phyloP scores from a whole-genome alignment of 352 stramenopile genomes.

The Globisporangium canariense region DNA sequence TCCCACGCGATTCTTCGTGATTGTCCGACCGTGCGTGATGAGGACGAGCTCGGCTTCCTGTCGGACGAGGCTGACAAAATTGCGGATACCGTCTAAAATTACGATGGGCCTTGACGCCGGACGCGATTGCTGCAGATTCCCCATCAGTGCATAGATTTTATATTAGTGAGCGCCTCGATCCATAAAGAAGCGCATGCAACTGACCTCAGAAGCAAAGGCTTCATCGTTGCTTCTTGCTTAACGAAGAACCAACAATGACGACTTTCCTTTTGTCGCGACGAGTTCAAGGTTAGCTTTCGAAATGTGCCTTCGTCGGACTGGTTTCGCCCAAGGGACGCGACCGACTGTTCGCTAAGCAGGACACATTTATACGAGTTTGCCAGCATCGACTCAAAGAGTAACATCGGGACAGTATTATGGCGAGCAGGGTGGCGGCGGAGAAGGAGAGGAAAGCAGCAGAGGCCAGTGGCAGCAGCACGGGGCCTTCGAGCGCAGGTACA shows the following conservation, averaged over 20 bases:
- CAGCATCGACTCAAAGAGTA: too few relatives aligned
- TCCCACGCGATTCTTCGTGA: slow-evolving; percentile 80
- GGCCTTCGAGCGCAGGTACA: slow-evolving; percentile 25
- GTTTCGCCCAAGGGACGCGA: too few relatives aligned
- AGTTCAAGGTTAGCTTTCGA: background rate
- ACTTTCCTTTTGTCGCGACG: background rate
- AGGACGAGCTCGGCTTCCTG: slow-evolving; percentile 82
- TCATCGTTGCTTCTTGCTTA: background rate
- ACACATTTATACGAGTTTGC: background rate
- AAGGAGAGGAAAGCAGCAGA: slow-evolving; percentile 9
- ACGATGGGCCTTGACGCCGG: background rate
- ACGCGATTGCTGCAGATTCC: background rate
- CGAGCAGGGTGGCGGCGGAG: slow-evolving; percentile 2
- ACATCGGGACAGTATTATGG: background rate
- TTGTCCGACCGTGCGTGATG: slow-evolving; percentile 64
- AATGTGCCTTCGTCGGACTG: background rate
- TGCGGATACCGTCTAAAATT: slow-evolving; percentile 61
- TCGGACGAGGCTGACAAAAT: slow-evolving; percentile 61
- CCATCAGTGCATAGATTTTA: slow-evolving; percentile 13
- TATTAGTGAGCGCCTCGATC: slow-evolving; percentile 8
- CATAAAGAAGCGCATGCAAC: background rate
- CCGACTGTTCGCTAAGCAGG: background rate
- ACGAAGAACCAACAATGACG: slow-evolving; percentile 1
- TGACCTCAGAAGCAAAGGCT: background rate
- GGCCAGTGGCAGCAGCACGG: background rate